Percentiles rank a stretch among this genome's conserved stretches.
Conservation (phyloP, 2,329 filamentous ascomycete genomes). For the Fusarium papillatum region DNA sequence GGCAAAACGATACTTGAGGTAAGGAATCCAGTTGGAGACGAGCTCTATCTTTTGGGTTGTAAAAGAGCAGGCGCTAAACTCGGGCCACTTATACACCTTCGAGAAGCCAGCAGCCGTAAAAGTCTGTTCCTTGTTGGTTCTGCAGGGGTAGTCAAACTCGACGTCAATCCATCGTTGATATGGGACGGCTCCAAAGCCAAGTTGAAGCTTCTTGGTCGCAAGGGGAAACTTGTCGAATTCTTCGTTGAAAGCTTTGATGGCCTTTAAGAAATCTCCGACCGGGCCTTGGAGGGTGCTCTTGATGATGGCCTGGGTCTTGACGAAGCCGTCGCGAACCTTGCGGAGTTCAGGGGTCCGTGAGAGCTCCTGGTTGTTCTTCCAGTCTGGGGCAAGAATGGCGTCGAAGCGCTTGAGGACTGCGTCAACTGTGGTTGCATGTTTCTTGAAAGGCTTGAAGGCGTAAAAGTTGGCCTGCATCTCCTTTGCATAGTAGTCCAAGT, state of each 20-base stretch:
- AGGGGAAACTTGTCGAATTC: constrained; percentile 27
- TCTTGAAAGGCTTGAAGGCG: constrained; percentile 20
- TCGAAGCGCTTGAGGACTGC: constrained; percentile 11
- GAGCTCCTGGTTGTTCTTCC: constrained; percentile 32
- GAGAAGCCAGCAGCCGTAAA: constrained; percentile 20
- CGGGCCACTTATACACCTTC: constrained; percentile 23
- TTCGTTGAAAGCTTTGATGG: constrained; percentile 15
- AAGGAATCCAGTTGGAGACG: constrained; percentile 28
- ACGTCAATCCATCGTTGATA: constrained; percentile 29
- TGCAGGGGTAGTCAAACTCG: constrained; percentile 33
- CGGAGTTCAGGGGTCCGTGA: constrained; percentile 19
- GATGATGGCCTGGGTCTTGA: constrained; percentile 14
- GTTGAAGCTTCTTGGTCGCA: constrained; percentile 21
- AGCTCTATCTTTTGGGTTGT: constrained; percentile 22
- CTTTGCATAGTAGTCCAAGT: constrained; percentile 19
- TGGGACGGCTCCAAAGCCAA: constrained; percentile 16
- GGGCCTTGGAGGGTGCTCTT: constrained; percentile 12
- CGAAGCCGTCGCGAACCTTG: constrained; percentile 30
- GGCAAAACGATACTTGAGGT: constrained; percentile 33
- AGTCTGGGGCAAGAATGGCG: constrained; percentile 23
- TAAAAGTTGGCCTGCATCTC: constrained; percentile 19
- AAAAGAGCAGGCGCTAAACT: constrained; percentile 24
- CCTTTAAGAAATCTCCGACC: background rate
- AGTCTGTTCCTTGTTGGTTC: constrained; percentile 14
- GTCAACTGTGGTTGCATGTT: constrained; percentile 3